Evolutionary conservation across 1,284 basidiomycete genomes (phyloP), one percentile per base, ranked within the genome.

Genomic region (Puccinia novopanici): DNA sequence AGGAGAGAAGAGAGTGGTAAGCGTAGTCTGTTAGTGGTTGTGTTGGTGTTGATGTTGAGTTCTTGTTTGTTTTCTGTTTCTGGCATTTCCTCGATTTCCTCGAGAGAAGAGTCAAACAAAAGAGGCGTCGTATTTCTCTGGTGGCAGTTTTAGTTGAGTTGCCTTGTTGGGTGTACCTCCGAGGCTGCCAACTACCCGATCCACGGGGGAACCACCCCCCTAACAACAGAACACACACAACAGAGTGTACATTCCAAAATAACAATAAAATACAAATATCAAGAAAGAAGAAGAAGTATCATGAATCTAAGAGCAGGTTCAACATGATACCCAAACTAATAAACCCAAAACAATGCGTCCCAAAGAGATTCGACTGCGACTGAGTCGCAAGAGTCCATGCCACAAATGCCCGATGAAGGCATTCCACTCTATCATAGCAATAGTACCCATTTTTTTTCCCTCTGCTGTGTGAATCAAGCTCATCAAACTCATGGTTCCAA

Each of bases 321-420:
- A 68, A 48, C 48, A 80, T 37, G 17, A 80, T 50, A 15, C 52
- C 52, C 15, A 80, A 54, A 22, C 54, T 55, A 15, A 80, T 59
- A 24, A 80, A 63, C 9, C 77, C 77, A 80, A 80, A 80, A 61
- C 68, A 72, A 52, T 80, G 67, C 2, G 68, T 68, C 9, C 77
- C 77, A 72, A 80, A 80, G 8, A 50, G 68, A 19, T 80, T 68
- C 22, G 40, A 22, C 19, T 37, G 40, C 1, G 52, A 68, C 15
- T 73, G 40, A 52, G 54, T 61, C 13, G 67, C 68, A 6, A 80
- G 45, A 22, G n/a, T 48, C 77, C 77, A 80, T 48, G 55, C 77
- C 10, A 70, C 67, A 34, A 57, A 72, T 3, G 77, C 40, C 5
- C 77, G 67, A n/a, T 72, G 42, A 27, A 40, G 54, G 12, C n/a